Conservation (phyloP, 1,139 yeast species). For the Nakaseomyces nivariensis region DNA sequence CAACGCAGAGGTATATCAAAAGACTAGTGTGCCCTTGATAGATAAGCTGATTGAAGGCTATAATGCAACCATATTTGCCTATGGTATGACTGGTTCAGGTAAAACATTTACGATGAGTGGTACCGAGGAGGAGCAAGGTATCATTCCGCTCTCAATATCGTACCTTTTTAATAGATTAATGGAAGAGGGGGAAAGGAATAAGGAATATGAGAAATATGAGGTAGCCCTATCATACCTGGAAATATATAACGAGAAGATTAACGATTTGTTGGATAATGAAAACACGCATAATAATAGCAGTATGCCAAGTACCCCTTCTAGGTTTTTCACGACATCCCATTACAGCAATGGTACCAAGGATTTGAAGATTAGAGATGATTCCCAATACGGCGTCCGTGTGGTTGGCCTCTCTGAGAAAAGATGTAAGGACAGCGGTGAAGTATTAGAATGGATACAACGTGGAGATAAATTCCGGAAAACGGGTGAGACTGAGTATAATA, state of each 20-base stretch:
- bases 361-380: constrained; percentile 66
- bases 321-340: constrained; percentile 5
- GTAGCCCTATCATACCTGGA: constrained; percentile 69
- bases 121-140: constrained; percentile 54
- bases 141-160: constrained; percentile 63
- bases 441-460: constrained; percentile 46
- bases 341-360: constrained; percentile 30
- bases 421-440: constrained; percentile 49
- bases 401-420: constrained; percentile 60
- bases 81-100: constrained; percentile 95
- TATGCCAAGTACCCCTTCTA: constrained; percentile 6
- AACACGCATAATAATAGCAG: constrained; percentile 11
- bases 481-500: constrained; percentile 80
- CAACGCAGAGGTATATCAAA: constrained; percentile 53
- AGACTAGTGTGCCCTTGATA: constrained; percentile 53
- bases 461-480: constrained; percentile 77
- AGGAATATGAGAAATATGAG: constrained; percentile 30
- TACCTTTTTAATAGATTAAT: constrained; percentile 51
- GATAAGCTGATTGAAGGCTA: constrained; percentile 64
- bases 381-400: constrained; percentile 61
- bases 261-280: constrained; percentile 47
- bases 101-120: constrained; percentile 81
- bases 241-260: constrained; percentile 78
- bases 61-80: constrained; percentile 86
- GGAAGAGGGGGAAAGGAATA: constrained; percentile 14